Conservation (phyloP, 176 grass and related monocot species). For the Themeda triandra region DNA sequence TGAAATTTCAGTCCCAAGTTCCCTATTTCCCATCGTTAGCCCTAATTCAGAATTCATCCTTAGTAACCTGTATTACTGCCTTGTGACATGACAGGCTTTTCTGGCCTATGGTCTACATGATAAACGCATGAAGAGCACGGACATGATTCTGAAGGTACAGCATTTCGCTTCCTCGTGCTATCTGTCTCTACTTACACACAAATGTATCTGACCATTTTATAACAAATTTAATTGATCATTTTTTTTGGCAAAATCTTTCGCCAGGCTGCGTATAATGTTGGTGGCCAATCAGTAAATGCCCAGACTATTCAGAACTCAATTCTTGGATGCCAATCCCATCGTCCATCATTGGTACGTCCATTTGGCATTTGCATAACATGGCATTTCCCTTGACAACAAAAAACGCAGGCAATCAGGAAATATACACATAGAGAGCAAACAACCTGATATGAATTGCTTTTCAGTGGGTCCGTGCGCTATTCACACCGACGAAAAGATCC, state of each 20-base stretch:
- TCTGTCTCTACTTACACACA: background rate
- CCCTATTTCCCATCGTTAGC: background rate
- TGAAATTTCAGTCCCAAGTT: background rate
- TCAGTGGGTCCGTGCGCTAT: conserved; percentile 62
- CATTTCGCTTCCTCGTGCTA: background rate
- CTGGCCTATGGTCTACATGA: conserved; percentile 72
- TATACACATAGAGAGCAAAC: background rate
- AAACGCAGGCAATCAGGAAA: background rate
- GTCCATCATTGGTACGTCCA: conserved; percentile 73
- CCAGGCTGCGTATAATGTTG: conserved; percentile 89
- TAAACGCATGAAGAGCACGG: conserved; percentile 69
- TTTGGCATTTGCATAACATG: background rate
- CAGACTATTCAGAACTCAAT: conserved; percentile 81
- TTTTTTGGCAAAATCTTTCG: background rate
- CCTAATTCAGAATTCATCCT: background rate
- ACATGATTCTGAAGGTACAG: conserved; percentile 80
- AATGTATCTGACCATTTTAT: conserved; percentile 23
- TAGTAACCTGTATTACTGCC: conserved; percentile 13
- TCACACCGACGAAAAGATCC: conserved; percentile 52
- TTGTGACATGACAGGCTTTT: conserved; percentile 52
- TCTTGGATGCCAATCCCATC: conserved; percentile 84
- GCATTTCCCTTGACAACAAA: background rate
- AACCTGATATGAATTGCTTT: background rate
- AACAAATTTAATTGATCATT: background rate
- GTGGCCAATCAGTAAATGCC: conserved; percentile 89